These are phyloP conservation scores for Hymenoscyphus repandus DNA, from an alignment of 2,329 filamentous ascomycete species.

Conservation along the genomic window DNA sequence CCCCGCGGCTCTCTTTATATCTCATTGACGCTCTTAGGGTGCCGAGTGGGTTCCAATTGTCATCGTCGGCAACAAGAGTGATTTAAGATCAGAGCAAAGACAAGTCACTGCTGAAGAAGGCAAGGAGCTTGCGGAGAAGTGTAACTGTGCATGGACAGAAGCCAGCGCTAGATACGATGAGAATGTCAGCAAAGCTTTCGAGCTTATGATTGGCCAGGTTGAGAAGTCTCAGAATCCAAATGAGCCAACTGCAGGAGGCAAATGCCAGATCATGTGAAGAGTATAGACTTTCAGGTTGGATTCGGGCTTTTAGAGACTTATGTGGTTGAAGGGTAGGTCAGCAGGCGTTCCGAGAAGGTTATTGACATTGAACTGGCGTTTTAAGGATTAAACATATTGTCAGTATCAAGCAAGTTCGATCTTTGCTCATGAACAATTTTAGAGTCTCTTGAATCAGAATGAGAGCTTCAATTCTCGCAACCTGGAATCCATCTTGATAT, in stretches of 20 bases:
- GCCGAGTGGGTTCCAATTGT: conserved; percentile 89
- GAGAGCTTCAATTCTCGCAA: neutral
- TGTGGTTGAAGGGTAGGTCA: neutral
- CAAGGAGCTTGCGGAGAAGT: conserved; percentile 75
- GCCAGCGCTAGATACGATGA: conserved; percentile 91
- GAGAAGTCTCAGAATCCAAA: conserved; percentile 90
- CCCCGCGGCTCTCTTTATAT: neutral
- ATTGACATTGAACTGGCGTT: neutral
- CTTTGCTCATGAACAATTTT: no score
- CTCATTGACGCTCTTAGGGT: conserved; percentile 49
- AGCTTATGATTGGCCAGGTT: conserved; percentile 89
- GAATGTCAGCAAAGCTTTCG: conserved; percentile 89
- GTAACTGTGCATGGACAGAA: conserved; percentile 91
- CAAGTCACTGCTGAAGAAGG: conserved; percentile 86
- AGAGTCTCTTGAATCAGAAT: no score
- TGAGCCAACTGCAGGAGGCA: conserved; percentile 73
- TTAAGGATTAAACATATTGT: neutral
- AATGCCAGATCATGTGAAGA: conserved; percentile 77
- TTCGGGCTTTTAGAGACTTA: neutral
- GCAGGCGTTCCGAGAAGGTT: neutral
- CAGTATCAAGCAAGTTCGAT: no score
- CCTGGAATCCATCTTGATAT: neutral
- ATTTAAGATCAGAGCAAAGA: conserved; percentile 85
- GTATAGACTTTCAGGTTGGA: neutral
- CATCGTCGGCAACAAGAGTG: conserved; percentile 95